Percentiles rank a stretch among this genome's conserved stretches.
phyloP scores from a whole-genome alignment of 257 asterid species.

The Solanum bulbocastanum region DNA sequence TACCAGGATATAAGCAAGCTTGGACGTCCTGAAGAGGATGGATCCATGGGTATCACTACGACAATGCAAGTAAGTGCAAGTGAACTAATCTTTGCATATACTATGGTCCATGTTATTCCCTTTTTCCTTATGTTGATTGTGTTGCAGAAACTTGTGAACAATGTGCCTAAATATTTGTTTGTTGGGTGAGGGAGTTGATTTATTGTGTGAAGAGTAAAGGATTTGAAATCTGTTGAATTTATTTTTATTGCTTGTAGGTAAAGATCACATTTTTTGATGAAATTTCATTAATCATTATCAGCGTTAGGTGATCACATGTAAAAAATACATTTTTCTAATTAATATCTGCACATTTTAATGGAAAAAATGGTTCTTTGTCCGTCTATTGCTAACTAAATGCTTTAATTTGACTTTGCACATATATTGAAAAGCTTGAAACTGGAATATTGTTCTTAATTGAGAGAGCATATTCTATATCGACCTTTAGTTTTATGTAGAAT shows the following conservation, averaged over 20 bases:
- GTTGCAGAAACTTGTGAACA: neutral
- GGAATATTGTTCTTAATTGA: neutral
- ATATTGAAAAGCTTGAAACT: neutral
- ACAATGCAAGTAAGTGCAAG: slow-evolving; percentile 59
- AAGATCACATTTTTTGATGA: neutral
- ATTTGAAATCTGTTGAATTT: neutral
- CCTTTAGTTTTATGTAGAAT: neutral
- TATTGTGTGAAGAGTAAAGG: neutral
- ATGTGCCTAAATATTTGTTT: neutral
- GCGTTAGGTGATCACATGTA: neutral
- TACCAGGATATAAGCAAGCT: slow-evolving; percentile 79
- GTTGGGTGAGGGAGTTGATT: neutral
- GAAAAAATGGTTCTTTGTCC: neutral
- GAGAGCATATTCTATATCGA: neutral
- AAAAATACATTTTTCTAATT: neutral
- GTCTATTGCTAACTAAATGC: neutral
- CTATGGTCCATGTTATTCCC: neutral
- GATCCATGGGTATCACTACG: slow-evolving; percentile 63
- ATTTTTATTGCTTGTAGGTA: neutral
- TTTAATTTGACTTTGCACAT: neutral
- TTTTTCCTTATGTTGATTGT: neutral
- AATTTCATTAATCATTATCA: neutral
- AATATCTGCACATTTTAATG: neutral
- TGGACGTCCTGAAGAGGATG: slow-evolving; percentile 83
- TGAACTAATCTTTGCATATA: neutral